Evolutionary conservation across 2,329 filamentous ascomycete species (phyloP), one percentile per base, ranked within the genome.

Genomic region (Talaromyces islandicus): DNA sequence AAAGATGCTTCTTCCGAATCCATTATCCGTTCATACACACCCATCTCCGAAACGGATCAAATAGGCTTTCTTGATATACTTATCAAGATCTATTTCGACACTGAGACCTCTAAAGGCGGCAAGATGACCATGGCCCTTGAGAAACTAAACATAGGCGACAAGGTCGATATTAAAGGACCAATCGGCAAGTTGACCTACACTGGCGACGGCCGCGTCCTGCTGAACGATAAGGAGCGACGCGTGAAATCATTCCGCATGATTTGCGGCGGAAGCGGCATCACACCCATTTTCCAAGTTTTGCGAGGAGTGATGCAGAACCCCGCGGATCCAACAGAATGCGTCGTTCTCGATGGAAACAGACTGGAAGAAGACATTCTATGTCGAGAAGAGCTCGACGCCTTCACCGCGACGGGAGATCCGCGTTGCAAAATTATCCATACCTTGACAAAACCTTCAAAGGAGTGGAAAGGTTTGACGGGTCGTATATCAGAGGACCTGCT

Each of bases 21-120:
- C 32, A 88, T 96, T 65, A 92, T 96, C 67, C 85, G 92, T 24
- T 87, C 90, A 6, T 97, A 96, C 76, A 97, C 92, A 0, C 92
- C 92, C 0, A 85, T 94, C 29, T 92, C 90, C 0, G 81, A 88
- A 56, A 81, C 78, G 3, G 75, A 73, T 0, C 80, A 86, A 24
- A 76, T 78, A 60, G 92, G 91, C 0, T 81, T 75, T 56, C 77
- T 96, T 29, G 84, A 92, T 56, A 79, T 97, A 0, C 82, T 97
- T 0, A 80, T 96, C 67, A 97, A 97, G 72, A 79, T 96, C 19
- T 96, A 96, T 77, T 83, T 84, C 64, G 83, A 87, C 56, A 84
- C 80, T 0, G 73, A 78, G 1, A 78, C 78, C 4, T 74, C 73
- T 2, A 79, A 80, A 27, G 91, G 90, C 10, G 92, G 92, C 0